Evolutionary conservation across 1,284 basidiomycete genomes (phyloP), one percentile per base, ranked within the genome.

Genomic region (Rhodotorula sp.): DNA sequence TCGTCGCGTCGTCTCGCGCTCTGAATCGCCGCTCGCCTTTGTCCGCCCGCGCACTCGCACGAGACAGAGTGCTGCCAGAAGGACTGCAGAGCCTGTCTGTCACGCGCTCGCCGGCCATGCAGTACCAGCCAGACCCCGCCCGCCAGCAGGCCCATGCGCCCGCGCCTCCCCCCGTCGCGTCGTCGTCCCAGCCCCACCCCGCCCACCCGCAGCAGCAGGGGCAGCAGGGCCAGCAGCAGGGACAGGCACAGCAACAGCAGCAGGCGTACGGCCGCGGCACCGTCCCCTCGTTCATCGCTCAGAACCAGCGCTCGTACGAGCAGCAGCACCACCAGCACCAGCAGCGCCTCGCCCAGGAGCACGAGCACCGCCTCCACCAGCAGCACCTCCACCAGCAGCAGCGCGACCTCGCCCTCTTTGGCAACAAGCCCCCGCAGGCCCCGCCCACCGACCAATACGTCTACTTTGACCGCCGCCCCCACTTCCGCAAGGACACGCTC

Each of bases 381-480:
- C 46, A 48, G n/a, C 34, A 62, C 7, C 60, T 66, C 17, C 41
- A 49, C 34, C 55, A 67, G 60, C 70, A 65, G 44, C 59, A 70
- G 55, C 48, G 63, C 48, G 61, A 69, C 70, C 61, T 25, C 52
- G 53, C 48, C 60, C 67, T 60, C 59, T 60, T 65, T 41, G 50
- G 59, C 46, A 7, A 25, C 10, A 49, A 50, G 8, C 62, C 62
- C 14, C 23, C 63, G 46, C 27, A 63, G 61, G 83, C 67, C 23
- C 84, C 84, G 25, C 82, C 83, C 34, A 10, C 27, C 27, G 60
- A 61, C 41, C 89, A 91, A 83, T 92, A 99, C 83, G 94, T 98
- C 78, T 97, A 96, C 85, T 99, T 98, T 83, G 91, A 97, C 81
- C 87, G 96, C 65, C 90, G 89, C 65, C 91, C 91, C 2, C 84